phyloP scores from a whole-genome alignment of 1,284 basidiomycete genomes.

The Puccinia brachypodii region DNA sequence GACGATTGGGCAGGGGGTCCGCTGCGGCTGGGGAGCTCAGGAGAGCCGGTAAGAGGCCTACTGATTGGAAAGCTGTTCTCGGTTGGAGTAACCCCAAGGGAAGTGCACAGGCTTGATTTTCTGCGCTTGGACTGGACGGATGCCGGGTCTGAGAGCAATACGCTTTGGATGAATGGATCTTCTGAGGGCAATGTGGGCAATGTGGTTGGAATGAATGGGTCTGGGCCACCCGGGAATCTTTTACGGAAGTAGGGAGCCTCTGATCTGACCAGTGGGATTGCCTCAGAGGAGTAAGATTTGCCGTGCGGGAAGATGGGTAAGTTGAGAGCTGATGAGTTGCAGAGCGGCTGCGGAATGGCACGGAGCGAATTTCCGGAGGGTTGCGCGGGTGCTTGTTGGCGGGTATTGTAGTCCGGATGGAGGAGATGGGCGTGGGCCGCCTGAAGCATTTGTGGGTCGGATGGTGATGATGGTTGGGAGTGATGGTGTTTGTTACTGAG shows the following conservation, averaged over 20 bases:
- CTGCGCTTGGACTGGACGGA: conserved; percentile 5
- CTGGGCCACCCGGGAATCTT: conserved; percentile 1
- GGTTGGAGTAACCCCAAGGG: not conserved
- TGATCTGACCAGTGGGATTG: not conserved
- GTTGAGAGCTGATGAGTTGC: not conserved
- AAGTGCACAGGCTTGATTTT: not conserved
- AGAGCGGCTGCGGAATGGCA: not conserved
- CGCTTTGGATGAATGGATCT: not conserved
- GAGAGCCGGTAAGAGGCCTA: not conserved
- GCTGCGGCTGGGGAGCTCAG: not conserved
- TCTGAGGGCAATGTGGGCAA: too few relatives aligned
- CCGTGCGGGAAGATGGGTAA: not conserved
- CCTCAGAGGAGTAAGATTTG: not conserved
- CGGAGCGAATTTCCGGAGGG: not conserved
- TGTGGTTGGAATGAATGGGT: not conserved
- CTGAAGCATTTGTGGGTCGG: not conserved
- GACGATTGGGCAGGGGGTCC: not conserved
- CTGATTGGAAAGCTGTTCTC: not conserved
- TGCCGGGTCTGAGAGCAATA: too few relatives aligned
- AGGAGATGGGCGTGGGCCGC: not conserved
- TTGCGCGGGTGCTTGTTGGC: not conserved
- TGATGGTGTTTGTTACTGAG: not conserved
- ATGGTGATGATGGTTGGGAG: not conserved
- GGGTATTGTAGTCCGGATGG: not conserved
- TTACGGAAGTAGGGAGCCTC: not conserved